Evolutionary conservation across 306 rosid species (phyloP).

Genomic region (Erythrophleum fordii): DNA sequence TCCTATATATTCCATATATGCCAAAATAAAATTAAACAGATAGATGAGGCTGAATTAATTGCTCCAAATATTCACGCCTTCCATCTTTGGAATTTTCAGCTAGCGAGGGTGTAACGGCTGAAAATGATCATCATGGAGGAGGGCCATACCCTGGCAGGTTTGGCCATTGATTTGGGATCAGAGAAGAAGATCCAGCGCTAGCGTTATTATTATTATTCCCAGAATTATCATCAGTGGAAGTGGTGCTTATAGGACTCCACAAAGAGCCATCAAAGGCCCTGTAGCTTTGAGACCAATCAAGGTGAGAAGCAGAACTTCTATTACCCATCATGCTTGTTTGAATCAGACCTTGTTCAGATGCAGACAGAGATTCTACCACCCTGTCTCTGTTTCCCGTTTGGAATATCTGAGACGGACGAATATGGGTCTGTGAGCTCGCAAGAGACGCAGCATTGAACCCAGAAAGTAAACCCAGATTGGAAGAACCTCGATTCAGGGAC

Average conservation of each 20-base stretch:
- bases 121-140: conserved; percentile 45
- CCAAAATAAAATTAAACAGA: conserved; percentile 19
- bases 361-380: conserved; percentile 19
- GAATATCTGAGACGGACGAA: conserved; percentile 36
- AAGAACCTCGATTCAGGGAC: background rate
- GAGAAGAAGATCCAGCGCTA: conserved; percentile 34
- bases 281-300: conserved; percentile 44
- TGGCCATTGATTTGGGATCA: conserved; percentile 51
- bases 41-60: background rate
- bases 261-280: conserved; percentile 32
- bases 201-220: background rate
- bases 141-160: conserved; percentile 45
- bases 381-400: conserved; percentile 38
- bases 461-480: conserved; percentile 50
- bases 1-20: background rate
- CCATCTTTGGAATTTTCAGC: background rate
- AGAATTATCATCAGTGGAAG: conserved; percentile 21
- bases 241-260: conserved; percentile 56
- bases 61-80: background rate
- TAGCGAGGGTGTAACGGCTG: conserved; percentile 10
- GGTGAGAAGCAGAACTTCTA: conserved; percentile 2
- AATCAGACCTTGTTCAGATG: conserved; percentile 30
- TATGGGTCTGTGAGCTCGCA: conserved; percentile 30
- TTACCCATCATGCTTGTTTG: conserved; percentile 28
- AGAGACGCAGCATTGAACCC: conserved; percentile 47